Conservation (phyloP, 169 alveolate species). For the Besnoitia besnoiti region DNA sequence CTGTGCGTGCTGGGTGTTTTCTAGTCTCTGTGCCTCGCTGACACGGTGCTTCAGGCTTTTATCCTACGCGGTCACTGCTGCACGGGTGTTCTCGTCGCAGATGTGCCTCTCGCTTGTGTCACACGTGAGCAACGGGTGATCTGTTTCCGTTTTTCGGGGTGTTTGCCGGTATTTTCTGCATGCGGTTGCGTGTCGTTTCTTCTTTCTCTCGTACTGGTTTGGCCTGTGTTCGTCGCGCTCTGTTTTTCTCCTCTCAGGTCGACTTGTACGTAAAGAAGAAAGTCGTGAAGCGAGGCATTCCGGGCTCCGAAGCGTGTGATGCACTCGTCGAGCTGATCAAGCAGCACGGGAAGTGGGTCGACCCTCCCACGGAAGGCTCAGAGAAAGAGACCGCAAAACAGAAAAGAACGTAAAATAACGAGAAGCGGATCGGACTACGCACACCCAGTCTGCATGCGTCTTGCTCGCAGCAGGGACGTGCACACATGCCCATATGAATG, state of each 20-base stretch:
- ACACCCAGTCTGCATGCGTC: no score
- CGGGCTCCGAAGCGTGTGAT: constrained; percentile 83
- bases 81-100: no score
- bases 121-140: no score
- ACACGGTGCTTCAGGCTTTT: no score
- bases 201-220: not conserved
- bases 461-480: no score
- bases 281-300: constrained; percentile 81
- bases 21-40: no score
- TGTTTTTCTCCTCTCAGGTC: constrained; percentile 69
- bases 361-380: constrained; percentile 55
- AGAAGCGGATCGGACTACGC: not conserved
- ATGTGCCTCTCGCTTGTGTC: no score
- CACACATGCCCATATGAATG: no score
- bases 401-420: not conserved
- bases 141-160: no score
- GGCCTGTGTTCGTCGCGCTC: not conserved
- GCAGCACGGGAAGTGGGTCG: constrained; percentile 75
- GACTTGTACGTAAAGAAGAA: constrained; percentile 85
- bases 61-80: no score
- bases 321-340: constrained; percentile 81
- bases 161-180: no score
- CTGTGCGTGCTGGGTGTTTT: no score
- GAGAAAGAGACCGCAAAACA: not conserved
- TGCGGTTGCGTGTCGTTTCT: not conserved